Percentiles rank a stretch among this genome's conserved stretches.
Evolutionary conservation across 1,284 basidiomycete species (phyloP).

Genomic region (Trichosporon sp.): DNA sequence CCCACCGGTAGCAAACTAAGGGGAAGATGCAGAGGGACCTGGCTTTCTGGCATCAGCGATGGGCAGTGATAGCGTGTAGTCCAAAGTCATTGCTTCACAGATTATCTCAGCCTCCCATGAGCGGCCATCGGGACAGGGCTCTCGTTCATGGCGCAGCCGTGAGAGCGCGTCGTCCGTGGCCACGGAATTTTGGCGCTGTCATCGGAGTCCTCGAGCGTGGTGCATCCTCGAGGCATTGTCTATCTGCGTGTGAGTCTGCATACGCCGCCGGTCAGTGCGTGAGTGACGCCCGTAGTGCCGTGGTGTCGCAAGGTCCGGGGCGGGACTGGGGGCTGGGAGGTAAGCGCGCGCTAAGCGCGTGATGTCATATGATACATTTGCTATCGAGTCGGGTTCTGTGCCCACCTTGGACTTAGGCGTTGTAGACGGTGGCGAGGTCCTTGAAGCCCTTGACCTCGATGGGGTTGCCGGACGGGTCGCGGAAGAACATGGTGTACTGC

Average conservation of each 20-base stretch:
- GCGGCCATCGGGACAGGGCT: too few species aligned
- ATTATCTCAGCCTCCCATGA: too few species aligned
- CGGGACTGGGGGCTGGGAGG: neutral
- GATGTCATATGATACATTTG: neutral
- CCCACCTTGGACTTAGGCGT: constrained; percentile 7
- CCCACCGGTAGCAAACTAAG: too few species aligned
- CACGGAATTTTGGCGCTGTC: too few species aligned
- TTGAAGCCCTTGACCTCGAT: constrained; percentile 25
- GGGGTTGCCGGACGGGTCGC: constrained; percentile 21
- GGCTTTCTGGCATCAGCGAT: too few species aligned
- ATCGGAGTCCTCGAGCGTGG: too few species aligned
- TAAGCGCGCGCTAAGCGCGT: neutral
- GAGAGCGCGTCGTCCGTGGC: too few species aligned
- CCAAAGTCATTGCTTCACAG: too few species aligned
- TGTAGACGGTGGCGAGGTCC: constrained; percentile 18
- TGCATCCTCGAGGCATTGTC: too few species aligned
- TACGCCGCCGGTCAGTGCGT: neutral
- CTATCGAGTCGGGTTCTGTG: neutral
- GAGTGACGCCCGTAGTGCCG: neutral
- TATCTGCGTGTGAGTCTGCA: neutral
- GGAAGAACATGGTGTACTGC: constrained; percentile 27
- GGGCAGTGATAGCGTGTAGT: too few species aligned
- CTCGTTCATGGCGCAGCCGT: too few species aligned
- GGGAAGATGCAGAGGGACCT: too few species aligned
- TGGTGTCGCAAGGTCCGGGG: neutral